These are phyloP conservation scores for Leccinum obscurum DNA, from an alignment of 768 basidiomycete genomes.

Conservation along the genomic window DNA sequence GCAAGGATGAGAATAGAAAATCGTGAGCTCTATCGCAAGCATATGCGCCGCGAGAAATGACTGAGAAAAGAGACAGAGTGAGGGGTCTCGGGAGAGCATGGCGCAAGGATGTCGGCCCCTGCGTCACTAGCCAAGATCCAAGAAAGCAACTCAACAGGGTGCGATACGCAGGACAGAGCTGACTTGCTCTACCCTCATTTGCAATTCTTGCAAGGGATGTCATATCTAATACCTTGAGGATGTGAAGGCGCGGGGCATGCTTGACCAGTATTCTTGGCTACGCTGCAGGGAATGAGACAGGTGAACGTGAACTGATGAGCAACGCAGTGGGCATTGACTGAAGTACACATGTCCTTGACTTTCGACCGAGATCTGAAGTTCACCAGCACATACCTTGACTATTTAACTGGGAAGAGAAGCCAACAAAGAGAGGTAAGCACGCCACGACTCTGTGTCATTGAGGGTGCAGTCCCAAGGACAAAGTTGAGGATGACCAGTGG, in stretches of 20 bases:
- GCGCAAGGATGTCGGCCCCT: not conserved
- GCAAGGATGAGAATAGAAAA: not conserved
- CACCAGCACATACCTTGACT: slow-evolving; percentile 15
- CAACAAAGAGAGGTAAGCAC: not conserved
- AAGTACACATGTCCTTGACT: slow-evolving; percentile 20
- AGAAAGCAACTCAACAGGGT: not conserved
- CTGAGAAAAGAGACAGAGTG: not conserved
- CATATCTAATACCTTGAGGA: not conserved
- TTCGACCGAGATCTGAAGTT: slow-evolving; percentile 9
- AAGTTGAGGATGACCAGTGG: slow-evolving; percentile 6
- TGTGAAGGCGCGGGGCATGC: not conserved
- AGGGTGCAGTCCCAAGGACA: not conserved
- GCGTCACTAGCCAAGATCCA: not conserved
- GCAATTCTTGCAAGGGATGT: slow-evolving; percentile 16
- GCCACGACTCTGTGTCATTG: slow-evolving; percentile 8
- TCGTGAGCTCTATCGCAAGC: not conserved
- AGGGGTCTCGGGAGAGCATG: not conserved
- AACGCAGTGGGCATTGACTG: slow-evolving; percentile 8
- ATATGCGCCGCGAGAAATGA: not conserved
- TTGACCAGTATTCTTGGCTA: rapidly evolving
- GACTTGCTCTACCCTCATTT: slow-evolving; percentile 7
- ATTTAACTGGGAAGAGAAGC: slow-evolving; percentile 14
- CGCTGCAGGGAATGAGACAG: slow-evolving; percentile 1
- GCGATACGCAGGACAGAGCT: not conserved
- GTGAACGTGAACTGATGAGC: not conserved